phyloP scores from a whole-genome alignment of 2,329 filamentous ascomycete genomes.

The Claviceps maximensis region DNA sequence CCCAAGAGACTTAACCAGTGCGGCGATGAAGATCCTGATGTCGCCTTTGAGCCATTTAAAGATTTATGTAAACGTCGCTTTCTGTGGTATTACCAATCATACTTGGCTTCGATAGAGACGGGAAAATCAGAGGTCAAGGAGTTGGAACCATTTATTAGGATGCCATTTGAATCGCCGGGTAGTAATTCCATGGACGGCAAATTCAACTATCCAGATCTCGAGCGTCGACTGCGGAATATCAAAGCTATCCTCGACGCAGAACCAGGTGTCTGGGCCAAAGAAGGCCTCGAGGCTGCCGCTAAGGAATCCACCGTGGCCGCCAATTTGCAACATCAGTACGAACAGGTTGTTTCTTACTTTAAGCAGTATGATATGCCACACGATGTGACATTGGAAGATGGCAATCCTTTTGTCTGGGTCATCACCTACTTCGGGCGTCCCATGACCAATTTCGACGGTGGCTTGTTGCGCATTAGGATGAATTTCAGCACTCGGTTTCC shows the following conservation, averaged over 20 bases:
- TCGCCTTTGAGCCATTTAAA: slow-evolving; percentile 72
- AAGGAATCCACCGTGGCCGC: slow-evolving; percentile 65
- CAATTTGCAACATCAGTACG: slow-evolving; percentile 72
- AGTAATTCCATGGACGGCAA: slow-evolving; percentile 75
- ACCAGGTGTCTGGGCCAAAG: slow-evolving; percentile 53
- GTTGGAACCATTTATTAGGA: slow-evolving; percentile 53
- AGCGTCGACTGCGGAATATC: slow-evolving; percentile 53
- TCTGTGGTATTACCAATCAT: slow-evolving; percentile 90
- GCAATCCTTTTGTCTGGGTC: slow-evolving; percentile 81
- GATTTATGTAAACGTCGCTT: slow-evolving; percentile 87
- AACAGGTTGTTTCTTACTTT: slow-evolving; percentile 66
- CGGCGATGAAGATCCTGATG: slow-evolving; percentile 37
- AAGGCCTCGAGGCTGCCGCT: slow-evolving; percentile 49
- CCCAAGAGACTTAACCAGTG: slow-evolving; percentile 25
- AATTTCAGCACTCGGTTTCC: slow-evolving; percentile 76
- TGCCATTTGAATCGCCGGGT: slow-evolving; percentile 66
- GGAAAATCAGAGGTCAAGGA: slow-evolving; percentile 51
- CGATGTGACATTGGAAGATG: slow-evolving; percentile 61
- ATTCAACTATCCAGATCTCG: slow-evolving; percentile 68
- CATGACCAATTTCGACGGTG: slow-evolving; percentile 87
- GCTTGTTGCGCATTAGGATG: slow-evolving; percentile 71
- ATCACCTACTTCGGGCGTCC: slow-evolving; percentile 83
- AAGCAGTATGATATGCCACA: slow-evolving; percentile 59
- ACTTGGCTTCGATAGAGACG: slow-evolving; percentile 56
- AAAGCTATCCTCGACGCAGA: slow-evolving; percentile 61